Conservation (phyloP, 2,329 filamentous ascomycete genomes). For the Trichophyton simii region DNA sequence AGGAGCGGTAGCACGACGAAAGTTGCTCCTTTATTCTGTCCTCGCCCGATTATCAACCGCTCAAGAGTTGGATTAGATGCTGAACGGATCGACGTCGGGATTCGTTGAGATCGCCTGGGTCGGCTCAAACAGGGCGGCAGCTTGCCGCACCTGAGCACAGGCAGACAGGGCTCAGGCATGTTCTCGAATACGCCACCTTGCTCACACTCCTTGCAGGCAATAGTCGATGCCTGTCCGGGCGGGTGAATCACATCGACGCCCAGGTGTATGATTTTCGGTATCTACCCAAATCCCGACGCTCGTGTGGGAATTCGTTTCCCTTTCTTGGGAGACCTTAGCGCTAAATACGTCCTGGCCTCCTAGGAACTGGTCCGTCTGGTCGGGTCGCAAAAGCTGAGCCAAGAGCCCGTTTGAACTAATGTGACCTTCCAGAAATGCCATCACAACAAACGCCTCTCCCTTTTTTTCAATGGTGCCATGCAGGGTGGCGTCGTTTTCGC, state of each 20-base stretch:
- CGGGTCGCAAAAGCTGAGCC: neutral
- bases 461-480: neutral
- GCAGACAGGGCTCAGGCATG: slow-evolving; percentile 3
- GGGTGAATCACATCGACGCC: neutral
- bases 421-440: slow-evolving; percentile 4
- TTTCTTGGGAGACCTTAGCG: neutral
- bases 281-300: slow-evolving; percentile 3
- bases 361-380: neutral
- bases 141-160: neutral
- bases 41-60: neutral
- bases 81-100: neutral
- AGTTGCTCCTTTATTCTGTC: neutral
- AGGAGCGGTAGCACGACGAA: neutral
- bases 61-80: neutral
- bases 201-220: neutral
- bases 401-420: slow-evolving; percentile 2
- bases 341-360: neutral
- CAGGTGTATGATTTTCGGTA: neutral
- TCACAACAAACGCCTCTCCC: neutral
- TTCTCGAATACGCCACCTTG: slow-evolving; percentile 2
- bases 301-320: neutral
- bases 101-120: neutral
- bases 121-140: neutral
- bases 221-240: neutral
- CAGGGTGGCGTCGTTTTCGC: slow-evolving; percentile 1